Evolutionary conservation across 306 rosid genomes (phyloP), one percentile per base, ranked within the genome.

Genomic region (Astragalus membranaceus): DNA sequence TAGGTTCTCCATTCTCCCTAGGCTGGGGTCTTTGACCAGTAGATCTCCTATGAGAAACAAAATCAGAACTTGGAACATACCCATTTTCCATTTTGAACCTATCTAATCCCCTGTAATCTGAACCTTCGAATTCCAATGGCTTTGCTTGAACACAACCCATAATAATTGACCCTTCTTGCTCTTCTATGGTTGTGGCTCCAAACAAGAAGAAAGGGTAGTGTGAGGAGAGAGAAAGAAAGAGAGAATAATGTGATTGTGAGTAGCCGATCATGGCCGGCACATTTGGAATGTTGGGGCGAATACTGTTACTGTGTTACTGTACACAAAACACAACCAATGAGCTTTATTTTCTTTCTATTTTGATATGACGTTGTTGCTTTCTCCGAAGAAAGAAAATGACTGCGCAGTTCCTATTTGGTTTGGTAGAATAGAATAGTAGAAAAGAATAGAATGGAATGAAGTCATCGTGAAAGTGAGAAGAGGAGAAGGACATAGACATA

Each of bases 91-190:
- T 20, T 67, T 88, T 90, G 60, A 89, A 69, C 74, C 74, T 88
- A 17, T 84, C 83, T 0, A 90, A 47, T 7, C 78, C 75, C 26
- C 42, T 51, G 30, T 80, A 49, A 1, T 64, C 56, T 4, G 91
- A 67, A 20, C 15, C 63, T 64, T 79, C 82, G 29, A 49, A 68
- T 50, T 78, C 82, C 58, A 50, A 48, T 59, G 89, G 46, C 84
- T 90, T 90, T 29, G 82, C 79, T 70, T 85, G 96, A 67, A 79
- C 96, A 54, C 91, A 84, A 15, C 98, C 98, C 98, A 90, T 89
- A 64, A 8, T 29, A 14, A 46, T 14, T 3, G 8, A 52, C 8
- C 10, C 8, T 52, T 43, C 33, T 43, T 46, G 46, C 37, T 29
- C 13, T 71, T 63, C 41, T 35, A 53, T 3, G 72, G 16, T 3